These are phyloP conservation scores for Grosmannia penicillata DNA, from an alignment of 2,329 filamentous ascomycete genomes.

Conservation along the genomic window DNA sequence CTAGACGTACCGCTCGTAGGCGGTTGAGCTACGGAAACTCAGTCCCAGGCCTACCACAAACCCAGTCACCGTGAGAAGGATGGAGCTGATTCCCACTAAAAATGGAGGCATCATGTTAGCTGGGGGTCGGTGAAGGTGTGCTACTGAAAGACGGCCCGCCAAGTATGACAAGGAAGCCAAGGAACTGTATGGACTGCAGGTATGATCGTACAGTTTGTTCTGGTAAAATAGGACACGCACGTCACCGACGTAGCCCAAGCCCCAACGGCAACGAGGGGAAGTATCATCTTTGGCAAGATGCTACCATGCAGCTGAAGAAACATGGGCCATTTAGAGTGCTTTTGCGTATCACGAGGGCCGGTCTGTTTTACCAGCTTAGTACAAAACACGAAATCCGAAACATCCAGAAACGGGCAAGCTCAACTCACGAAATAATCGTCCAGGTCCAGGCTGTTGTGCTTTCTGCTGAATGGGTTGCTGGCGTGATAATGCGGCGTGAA, in stretches of 20 bases:
- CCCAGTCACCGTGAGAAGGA: constrained; percentile 71
- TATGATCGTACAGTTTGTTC: constrained; percentile 14
- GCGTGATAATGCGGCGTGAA: constrained; percentile 14
- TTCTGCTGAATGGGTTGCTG: constrained; percentile 17
- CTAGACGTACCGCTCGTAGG: constrained; percentile 64
- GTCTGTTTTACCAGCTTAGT: constrained; percentile 14
- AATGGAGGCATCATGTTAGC: constrained; percentile 13
- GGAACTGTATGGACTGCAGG: neutral
- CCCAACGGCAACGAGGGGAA: constrained; percentile 50
- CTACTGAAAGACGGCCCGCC: neutral
- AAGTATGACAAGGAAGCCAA: too few species aligned
- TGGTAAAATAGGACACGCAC: constrained; percentile 9
- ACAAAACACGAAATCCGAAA: constrained; percentile 25
- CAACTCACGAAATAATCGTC: constrained; percentile 28
- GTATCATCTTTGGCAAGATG: constrained; percentile 55
- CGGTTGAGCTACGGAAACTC: constrained; percentile 64
- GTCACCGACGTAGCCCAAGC: constrained; percentile 55
- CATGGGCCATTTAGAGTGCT: constrained; percentile 66
- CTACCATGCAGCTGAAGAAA: constrained; percentile 67
- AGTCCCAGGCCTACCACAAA: constrained; percentile 69
- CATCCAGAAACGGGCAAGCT: neutral
- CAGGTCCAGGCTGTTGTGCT: constrained; percentile 21
- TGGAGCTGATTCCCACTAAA: constrained; percentile 40
- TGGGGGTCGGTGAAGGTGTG: neutral
- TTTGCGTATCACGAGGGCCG: constrained; percentile 49